Conservation (phyloP, 2,329 filamentous ascomycete genomes). For the Trichoderma hamatum region DNA sequence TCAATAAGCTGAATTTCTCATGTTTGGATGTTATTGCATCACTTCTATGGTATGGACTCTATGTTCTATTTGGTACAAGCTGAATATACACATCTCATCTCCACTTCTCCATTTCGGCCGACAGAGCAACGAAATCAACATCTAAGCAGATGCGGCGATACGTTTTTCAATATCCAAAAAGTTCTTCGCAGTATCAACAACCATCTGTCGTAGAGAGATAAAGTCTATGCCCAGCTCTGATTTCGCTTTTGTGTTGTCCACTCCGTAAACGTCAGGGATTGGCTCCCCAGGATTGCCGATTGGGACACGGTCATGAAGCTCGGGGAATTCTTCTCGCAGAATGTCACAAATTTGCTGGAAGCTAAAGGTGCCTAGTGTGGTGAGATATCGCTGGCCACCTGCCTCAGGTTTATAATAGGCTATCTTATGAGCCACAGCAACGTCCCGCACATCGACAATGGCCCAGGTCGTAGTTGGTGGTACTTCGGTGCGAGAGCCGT, state of each 20-base stretch:
- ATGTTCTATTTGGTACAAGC: too few relatives aligned
- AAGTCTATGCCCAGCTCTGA: constrained; percentile 21
- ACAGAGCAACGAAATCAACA: not conserved
- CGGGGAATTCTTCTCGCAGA: constrained; percentile 53
- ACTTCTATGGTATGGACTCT: too few relatives aligned
- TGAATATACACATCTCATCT: too few relatives aligned
- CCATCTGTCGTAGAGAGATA: constrained; percentile 6
- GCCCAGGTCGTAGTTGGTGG: constrained; percentile 30
- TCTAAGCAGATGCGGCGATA: not conserved
- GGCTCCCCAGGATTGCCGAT: constrained; percentile 27
- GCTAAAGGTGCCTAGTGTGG: constrained; percentile 32
- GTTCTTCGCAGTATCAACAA: constrained; percentile 18
- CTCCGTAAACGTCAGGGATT: constrained; percentile 10
- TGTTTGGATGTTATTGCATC: too few relatives aligned
- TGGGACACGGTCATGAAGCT: constrained; percentile 52
- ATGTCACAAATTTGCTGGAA: constrained; percentile 48
- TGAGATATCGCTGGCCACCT: constrained; percentile 36
- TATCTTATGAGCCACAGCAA: constrained; percentile 36
- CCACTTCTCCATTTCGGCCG: not conserved
- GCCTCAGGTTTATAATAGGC: constrained; percentile 30
- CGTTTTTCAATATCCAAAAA: constrained; percentile 5
- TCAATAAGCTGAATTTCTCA: too few relatives aligned
- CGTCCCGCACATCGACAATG: constrained; percentile 37
- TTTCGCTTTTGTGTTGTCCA: constrained; percentile 12
- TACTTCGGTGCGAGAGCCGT: constrained; percentile 35